phyloP scores from a whole-genome alignment of 768 basidiomycete genomes.

The Cantharellus cinnabarinus region DNA sequence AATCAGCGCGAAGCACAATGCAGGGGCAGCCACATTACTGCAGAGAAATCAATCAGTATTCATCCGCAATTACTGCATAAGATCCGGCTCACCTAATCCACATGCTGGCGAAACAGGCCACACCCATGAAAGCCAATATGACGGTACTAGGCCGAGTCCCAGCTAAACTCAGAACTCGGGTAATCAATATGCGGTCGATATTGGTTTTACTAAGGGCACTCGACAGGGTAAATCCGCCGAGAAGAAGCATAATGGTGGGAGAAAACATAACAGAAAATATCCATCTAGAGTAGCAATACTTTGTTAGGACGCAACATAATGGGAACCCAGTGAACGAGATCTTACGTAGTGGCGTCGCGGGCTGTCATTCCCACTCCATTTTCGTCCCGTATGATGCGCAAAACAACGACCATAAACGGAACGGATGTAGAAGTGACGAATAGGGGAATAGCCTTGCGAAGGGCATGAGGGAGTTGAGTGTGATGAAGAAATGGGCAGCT shows the following conservation, averaged over 20 bases:
- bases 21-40: conserved; percentile 94
- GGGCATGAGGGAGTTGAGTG: background rate
- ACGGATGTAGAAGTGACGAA: conserved; percentile 92
- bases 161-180: conserved; percentile 73
- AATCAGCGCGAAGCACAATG: conserved; percentile 89
- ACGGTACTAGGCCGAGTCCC: conserved; percentile 75
- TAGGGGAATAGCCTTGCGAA: conserved; percentile 66
- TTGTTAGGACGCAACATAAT: background rate
- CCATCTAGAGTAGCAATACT: conserved; percentile 28
- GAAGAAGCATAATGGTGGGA: conserved; percentile 94
- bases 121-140: conserved; percentile 82
- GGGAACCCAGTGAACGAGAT: background rate
- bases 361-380: conserved; percentile 24
- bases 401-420: conserved; percentile 69
- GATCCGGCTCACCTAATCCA: conserved; percentile 65
- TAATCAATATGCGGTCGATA: conserved; percentile 82
- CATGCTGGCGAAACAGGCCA: conserved; percentile 97
- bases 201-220: conserved; percentile 90
- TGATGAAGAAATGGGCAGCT: conserved; percentile 9
- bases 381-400: conserved; percentile 48
- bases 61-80: background rate
- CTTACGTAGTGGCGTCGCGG: conserved; percentile 64
- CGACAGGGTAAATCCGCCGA: conserved; percentile 94
- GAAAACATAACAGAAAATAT: conserved; percentile 94
- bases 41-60: conserved; percentile 5